These are phyloP conservation scores for Aspergillus panamensis DNA, from an alignment of 495 filamentous ascomycete genomes.

Conservation along the genomic window DNA sequence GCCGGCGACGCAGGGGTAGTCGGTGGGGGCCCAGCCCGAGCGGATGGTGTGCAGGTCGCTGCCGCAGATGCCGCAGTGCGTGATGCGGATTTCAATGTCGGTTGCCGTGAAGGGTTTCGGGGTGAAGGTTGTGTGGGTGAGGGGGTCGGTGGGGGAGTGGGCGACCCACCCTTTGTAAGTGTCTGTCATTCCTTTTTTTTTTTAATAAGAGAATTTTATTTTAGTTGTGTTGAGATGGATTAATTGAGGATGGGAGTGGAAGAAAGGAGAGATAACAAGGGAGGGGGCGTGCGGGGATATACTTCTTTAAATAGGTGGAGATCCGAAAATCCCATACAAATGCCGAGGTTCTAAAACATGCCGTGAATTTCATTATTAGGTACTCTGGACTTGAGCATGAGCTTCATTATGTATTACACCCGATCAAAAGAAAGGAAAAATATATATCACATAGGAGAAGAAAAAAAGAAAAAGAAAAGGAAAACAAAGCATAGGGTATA, in stretches of 20 bases:
- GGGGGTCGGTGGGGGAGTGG: constrained; percentile 62
- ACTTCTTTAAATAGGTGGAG: not conserved
- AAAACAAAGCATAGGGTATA: constrained; percentile 13
- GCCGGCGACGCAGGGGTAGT: constrained; percentile 72
- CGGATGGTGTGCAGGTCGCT: constrained; percentile 72
- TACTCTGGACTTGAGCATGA: not conserved
- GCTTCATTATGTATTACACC: not conserved
- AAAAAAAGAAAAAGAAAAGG: constrained; percentile 4
- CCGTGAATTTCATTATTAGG: not conserved
- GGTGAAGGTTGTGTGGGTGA: constrained; percentile 66
- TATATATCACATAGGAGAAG: constrained; percentile 2
- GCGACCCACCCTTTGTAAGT: constrained; percentile 83
- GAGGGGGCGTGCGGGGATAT: not conserved
- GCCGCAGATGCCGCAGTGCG: constrained; percentile 84
- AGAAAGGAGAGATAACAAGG: not conserved
- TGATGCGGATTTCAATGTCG: constrained; percentile 60
- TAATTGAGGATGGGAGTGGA: not conserved
- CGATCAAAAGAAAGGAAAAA: not conserved
- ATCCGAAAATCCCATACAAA: not conserved
- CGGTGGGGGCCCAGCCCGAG: constrained; percentile 66
- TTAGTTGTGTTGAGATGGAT: not conserved
- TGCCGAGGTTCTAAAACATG: not conserved
- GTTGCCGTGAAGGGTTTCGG: constrained; percentile 76
- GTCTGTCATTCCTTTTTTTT: constrained; percentile 17
- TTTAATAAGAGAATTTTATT: constrained; percentile 8